Conservation (phyloP, 345 rosid genomes). For the Citrus trifoliata region DNA sequence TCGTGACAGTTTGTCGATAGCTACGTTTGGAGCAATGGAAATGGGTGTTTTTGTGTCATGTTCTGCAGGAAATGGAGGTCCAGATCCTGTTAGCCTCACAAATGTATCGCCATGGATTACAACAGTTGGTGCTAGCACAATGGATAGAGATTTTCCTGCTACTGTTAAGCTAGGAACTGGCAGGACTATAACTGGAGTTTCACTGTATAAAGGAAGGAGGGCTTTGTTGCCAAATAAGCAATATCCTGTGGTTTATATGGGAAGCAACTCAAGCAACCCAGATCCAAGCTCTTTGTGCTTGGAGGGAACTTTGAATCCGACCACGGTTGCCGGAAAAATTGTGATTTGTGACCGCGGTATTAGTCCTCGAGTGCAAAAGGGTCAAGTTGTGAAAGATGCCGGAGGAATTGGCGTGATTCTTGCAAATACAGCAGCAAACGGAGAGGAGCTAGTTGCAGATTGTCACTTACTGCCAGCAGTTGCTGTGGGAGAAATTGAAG, state of each 20-base stretch:
- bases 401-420: slow-evolving; percentile 74
- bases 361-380: slow-evolving; percentile 60
- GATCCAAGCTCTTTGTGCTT: slow-evolving; percentile 60
- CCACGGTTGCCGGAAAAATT: slow-evolving; percentile 53
- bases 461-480: slow-evolving; percentile 81
- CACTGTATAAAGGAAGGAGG: slow-evolving; percentile 56
- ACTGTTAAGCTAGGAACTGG: slow-evolving; percentile 47
- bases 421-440: slow-evolving; percentile 64
- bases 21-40: slow-evolving; percentile 84
- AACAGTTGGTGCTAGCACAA: slow-evolving; percentile 78
- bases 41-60: slow-evolving; percentile 75
- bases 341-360: slow-evolving; percentile 75
- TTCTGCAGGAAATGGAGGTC: slow-evolving; percentile 79
- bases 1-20: slow-evolving; percentile 62
- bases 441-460: slow-evolving; percentile 92
- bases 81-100: slow-evolving; percentile 56
- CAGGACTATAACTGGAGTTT: slow-evolving; percentile 42
- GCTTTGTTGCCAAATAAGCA: slow-evolving; percentile 28
- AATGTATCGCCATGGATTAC: slow-evolving; percentile 85
- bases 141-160: slow-evolving; percentile 78
- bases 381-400: slow-evolving; percentile 57
- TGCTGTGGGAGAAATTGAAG: slow-evolving; percentile 81
- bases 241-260: slow-evolving; percentile 61
- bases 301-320: slow-evolving; percentile 52
- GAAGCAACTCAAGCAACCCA: slow-evolving; percentile 47